Evolutionary conservation across 2,329 filamentous ascomycete genomes (phyloP).

Genomic region (Ramichloridium luteum): DNA sequence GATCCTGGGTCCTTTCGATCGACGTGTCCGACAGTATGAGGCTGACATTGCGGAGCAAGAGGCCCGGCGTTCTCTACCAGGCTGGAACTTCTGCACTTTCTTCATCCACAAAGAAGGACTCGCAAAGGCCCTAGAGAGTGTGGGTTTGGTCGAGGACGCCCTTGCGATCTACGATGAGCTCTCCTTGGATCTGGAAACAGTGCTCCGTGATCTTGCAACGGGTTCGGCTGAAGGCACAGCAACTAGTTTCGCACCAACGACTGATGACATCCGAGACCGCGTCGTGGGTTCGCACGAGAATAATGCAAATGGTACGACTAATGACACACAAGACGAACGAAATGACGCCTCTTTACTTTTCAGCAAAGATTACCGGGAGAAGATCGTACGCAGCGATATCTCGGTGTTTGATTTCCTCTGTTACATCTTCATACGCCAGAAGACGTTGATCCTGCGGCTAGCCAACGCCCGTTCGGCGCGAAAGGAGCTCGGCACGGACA

Average conservation of each 20-base stretch:
- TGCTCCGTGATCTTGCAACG: conserved; percentile 60
- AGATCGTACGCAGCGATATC: conserved; percentile 89
- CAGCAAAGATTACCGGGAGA: conserved; percentile 72
- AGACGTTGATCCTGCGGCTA: conserved; percentile 66
- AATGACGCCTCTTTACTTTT: conserved; percentile 12
- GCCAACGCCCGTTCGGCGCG: conserved; percentile 50
- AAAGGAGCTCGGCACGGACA: conserved; percentile 25
- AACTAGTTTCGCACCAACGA: conserved; percentile 58
- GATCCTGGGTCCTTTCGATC: conserved; percentile 82
- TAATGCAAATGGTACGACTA: conserved; percentile 11
- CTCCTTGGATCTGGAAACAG: conserved; percentile 69
- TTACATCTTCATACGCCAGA: conserved; percentile 85
- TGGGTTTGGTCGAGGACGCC: conserved; percentile 90
- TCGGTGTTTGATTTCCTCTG: conserved; percentile 91
- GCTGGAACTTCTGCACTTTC: conserved; percentile 99
- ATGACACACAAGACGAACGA: conserved; percentile 7
- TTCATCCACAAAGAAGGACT: conserved; percentile 95
- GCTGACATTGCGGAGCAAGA: conserved; percentile 95
- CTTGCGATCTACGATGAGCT: conserved; percentile 91
- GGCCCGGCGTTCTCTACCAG: conserved; percentile 69
- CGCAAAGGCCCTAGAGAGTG: conserved; percentile 87
- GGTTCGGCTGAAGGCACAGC: conserved; percentile 53
- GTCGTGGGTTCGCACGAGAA: conserved; percentile 11
- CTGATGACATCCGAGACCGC: conserved; percentile 49
- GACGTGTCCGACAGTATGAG: conserved; percentile 85